These are phyloP conservation scores for Claviceps sp. DNA, from an alignment of 2,329 filamentous ascomycete species.

Conservation along the genomic window DNA sequence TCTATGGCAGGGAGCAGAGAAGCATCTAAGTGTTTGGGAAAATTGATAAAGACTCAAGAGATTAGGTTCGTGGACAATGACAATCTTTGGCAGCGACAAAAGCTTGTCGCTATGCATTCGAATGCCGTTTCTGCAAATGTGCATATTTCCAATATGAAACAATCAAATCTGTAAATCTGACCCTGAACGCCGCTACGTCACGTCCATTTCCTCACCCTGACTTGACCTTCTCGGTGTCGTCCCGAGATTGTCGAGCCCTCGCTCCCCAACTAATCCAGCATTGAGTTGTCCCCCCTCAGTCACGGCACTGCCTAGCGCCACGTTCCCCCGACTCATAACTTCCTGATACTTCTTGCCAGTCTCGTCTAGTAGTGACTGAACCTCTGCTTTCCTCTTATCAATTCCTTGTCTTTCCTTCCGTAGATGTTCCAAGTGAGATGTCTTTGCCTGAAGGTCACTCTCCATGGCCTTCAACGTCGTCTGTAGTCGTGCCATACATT, in stretches of 20 bases:
- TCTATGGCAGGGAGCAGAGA: too few species aligned
- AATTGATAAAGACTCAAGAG: too few species aligned
- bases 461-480: constrained; percentile 50
- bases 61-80: too few species aligned
- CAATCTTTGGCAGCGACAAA: too few species aligned
- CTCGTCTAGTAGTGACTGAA: constrained; percentile 69
- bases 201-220: constrained; percentile 10
- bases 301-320: constrained; percentile 2
- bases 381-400: constrained; percentile 56
- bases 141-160: neutral
- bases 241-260: constrained; percentile 24
- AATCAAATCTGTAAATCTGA: neutral
- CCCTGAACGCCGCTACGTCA: constrained; percentile 3
- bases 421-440: constrained; percentile 50
- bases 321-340: constrained; percentile 22
- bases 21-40: too few species aligned
- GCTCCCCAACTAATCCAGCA: constrained; percentile 16
- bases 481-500: constrained; percentile 51
- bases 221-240: constrained; percentile 15
- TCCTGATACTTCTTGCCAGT: constrained; percentile 53
- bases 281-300: neutral
- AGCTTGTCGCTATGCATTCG: too few species aligned
- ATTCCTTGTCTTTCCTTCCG: constrained; percentile 57
- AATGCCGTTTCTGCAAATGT: too few species aligned
- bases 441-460: constrained; percentile 43